These are phyloP conservation scores for Aspergillus sp. DNA, from an alignment of 2,329 filamentous ascomycete species.

Conservation along the genomic window DNA sequence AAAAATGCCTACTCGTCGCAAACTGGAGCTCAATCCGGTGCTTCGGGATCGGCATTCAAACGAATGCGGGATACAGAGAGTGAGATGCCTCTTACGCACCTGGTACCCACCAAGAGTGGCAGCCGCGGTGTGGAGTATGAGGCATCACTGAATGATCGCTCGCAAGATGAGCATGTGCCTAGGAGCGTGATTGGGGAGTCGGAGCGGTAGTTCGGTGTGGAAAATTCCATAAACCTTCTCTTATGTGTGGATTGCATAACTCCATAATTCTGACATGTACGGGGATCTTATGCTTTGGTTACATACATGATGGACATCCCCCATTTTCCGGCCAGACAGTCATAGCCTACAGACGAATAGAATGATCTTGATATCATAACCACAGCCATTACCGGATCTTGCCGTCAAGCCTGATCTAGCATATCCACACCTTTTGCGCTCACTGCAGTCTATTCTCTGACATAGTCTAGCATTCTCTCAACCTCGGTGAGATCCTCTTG, in stretches of 20 bases:
- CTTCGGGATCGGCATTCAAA: background rate
- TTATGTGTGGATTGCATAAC: too few relatives aligned
- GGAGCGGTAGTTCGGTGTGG: background rate
- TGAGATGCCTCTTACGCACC: background rate
- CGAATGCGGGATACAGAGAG: slow-evolving; percentile 3
- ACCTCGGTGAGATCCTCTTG: background rate
- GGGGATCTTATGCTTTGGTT: too few relatives aligned
- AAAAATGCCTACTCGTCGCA: background rate
- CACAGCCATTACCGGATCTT: background rate
- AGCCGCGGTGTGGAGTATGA: background rate
- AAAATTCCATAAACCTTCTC: background rate
- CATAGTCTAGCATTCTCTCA: slow-evolving; percentile 1
- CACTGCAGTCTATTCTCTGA: slow-evolving; percentile 9
- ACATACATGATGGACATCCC: too few relatives aligned
- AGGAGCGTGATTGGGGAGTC: background rate
- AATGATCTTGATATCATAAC: background rate
- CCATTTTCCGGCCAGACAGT: too few relatives aligned
- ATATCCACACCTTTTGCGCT: background rate
- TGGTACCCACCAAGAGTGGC: background rate
- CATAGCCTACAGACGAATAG: too few relatives aligned
- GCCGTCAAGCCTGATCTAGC: too few relatives aligned
- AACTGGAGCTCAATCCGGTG: slow-evolving; percentile 1
- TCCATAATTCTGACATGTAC: too few relatives aligned
- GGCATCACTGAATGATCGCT: background rate
- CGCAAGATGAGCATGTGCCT: background rate